A percentile compares a stretch with the other conserved stretches of the same genome.
Evolutionary conservation across 2,329 filamentous ascomycete species (phyloP).

Genomic region (Colletotrichum euphorbiae): DNA sequence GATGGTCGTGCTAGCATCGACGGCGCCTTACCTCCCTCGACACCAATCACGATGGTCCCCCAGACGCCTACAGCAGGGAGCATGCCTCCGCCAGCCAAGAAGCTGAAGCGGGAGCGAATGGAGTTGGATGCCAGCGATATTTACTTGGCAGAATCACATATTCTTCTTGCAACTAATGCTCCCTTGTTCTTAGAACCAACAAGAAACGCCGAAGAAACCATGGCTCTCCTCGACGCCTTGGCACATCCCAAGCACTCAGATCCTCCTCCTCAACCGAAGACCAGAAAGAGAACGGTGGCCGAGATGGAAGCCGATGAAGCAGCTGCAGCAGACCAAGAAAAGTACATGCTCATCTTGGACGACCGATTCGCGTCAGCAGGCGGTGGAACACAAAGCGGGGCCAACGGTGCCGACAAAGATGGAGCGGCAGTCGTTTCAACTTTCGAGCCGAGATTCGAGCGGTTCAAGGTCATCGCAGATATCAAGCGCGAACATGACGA

Average conservation of each 20-base stretch:
- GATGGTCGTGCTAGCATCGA: conserved; percentile 51
- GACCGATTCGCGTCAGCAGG: conserved; percentile 77
- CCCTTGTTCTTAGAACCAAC: conserved; percentile 84
- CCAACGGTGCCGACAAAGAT: conserved; percentile 76
- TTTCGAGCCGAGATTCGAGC: conserved; percentile 88
- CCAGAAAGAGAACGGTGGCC: conserved; percentile 90
- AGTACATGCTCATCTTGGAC: conserved; percentile 93
- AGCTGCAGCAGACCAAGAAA: conserved; percentile 86
- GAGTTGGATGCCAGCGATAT: conserved; percentile 81
- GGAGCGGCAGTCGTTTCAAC: conserved; percentile 76
- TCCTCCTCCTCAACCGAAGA: conserved; percentile 84
- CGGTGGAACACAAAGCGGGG: conserved; percentile 66
- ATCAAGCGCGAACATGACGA: conserved; percentile 84
- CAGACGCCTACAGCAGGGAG: conserved; percentile 70
- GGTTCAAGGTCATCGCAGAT: conserved; percentile 90
- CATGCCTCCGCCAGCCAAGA: conserved; percentile 73
- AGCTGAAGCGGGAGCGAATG: conserved; percentile 77
- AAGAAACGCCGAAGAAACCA: conserved; percentile 74
- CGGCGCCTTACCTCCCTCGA: conserved; percentile 73
- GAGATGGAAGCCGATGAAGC: conserved; percentile 97
- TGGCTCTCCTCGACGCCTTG: conserved; percentile 77
- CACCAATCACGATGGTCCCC: conserved; percentile 69
- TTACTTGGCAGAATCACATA: conserved; percentile 79
- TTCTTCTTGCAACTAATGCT: conserved; percentile 78
- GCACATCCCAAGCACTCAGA: conserved; percentile 82